Conservation (phyloP, 352 stramenopile species). For the Globisporangium okanoganense region DNA sequence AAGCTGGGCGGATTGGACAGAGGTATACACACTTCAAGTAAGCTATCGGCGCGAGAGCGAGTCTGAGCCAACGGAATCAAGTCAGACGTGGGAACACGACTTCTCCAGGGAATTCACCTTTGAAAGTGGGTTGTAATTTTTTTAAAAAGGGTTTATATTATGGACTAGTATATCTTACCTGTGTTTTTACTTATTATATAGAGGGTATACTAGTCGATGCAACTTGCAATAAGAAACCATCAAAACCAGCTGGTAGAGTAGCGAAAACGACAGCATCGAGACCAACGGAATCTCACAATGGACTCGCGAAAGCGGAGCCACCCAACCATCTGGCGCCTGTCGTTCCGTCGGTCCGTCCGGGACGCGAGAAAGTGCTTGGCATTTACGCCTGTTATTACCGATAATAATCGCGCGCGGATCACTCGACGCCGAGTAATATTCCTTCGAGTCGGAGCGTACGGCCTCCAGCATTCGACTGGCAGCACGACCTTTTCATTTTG, state of each 20-base stretch:
- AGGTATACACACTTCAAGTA: slow-evolving; percentile 5
- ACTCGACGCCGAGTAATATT: not conserved
- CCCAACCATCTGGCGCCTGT: slow-evolving; percentile 10
- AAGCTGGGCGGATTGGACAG: not conserved
- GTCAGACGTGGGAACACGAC: slow-evolving; percentile 1
- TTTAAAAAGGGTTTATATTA: not conserved
- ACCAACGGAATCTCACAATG: slow-evolving; percentile 5
- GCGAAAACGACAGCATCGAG: not conserved
- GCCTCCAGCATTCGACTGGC: too few species aligned
- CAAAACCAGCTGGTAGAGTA: not conserved
- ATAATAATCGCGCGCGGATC: not conserved
- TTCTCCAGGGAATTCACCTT: not conserved
- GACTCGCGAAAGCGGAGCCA: not conserved
- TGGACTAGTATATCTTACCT: not conserved
- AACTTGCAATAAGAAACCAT: not conserved
- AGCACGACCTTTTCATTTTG: too few species aligned
- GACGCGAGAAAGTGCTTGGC: slow-evolving; percentile 1
- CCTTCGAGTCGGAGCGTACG: not conserved
- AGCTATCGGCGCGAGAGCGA: not conserved
- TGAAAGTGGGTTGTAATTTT: not conserved
- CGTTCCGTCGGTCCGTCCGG: slow-evolving; percentile 7
- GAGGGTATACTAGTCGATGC: not conserved
- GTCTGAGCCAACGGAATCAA: slow-evolving; percentile 1
- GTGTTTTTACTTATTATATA: not conserved
- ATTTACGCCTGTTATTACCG: not conserved